A percentile compares a stretch with the other conserved stretches of the same genome.
phyloP scores from a whole-genome alignment of 345 rosid genomes.

The Citropsis articulata region DNA sequence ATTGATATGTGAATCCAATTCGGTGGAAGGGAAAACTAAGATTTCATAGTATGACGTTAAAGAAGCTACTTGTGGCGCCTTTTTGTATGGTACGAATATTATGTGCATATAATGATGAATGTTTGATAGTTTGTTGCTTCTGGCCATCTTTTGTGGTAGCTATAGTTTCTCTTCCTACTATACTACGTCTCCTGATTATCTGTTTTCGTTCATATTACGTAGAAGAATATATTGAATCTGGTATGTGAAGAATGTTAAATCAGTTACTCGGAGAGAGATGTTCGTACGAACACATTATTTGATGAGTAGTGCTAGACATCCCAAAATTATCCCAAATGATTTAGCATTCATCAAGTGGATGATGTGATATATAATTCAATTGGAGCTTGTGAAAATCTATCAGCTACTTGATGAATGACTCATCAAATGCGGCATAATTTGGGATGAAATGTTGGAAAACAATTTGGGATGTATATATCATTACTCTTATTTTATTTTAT shows the following conservation, averaged over 20 bases:
- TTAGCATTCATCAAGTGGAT: no score
- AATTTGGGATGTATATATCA: no score
- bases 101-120: not conserved
- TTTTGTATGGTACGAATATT: not conserved
- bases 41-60: not conserved
- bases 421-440: no score
- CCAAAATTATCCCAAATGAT: no score
- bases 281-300: not conserved
- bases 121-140: not conserved
- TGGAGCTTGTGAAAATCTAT: no score
- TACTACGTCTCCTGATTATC: not conserved
- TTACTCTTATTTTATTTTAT: no score
- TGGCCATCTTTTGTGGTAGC: not conserved
- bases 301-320: no score
- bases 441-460: no score
- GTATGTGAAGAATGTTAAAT: not conserved
- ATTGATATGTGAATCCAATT: not conserved
- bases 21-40: not conserved
- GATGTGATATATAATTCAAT: no score
- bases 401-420: no score
- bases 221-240: not conserved
- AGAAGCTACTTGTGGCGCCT: conserved; percentile 1
- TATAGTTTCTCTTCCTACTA: not conserved
- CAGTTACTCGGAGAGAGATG: not conserved
- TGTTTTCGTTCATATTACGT: not conserved